A percentile compares a stretch with the other conserved stretches of the same genome.
Conservation (phyloP, 768 basidiomycete genomes). For the Rhodotorula paludigena region DNA sequence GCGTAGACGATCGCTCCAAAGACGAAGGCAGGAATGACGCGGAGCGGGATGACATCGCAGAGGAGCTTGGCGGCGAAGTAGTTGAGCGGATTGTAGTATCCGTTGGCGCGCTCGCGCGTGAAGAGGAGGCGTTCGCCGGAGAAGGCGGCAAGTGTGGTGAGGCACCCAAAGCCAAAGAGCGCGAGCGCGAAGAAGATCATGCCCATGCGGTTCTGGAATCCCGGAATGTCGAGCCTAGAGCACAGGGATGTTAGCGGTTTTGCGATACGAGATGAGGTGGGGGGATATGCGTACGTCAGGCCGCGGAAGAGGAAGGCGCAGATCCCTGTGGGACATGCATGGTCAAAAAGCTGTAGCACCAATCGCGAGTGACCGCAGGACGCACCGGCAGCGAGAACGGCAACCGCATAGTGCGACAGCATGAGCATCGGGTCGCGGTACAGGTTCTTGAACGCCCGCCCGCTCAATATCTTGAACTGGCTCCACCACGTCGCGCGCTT, state of each 20-base stretch:
- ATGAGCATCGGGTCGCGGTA: constrained; percentile 90
- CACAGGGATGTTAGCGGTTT: not conserved
- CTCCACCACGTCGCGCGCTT: constrained; percentile 77
- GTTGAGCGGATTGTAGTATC: constrained; percentile 93
- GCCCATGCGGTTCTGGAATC: constrained; percentile 90
- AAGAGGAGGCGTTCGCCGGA: constrained; percentile 93
- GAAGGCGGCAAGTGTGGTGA: constrained; percentile 88
- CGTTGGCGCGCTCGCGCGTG: constrained; percentile 96
- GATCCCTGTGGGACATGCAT: constrained; percentile 56
- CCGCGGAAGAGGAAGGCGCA: constrained; percentile 91
- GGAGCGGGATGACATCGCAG: constrained; percentile 90
- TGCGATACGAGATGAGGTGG: constrained; percentile 48
- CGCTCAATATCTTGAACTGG: constrained; percentile 90
- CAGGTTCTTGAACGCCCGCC: constrained; percentile 94
- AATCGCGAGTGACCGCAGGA: constrained; percentile 6
- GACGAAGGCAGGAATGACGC: constrained; percentile 88
- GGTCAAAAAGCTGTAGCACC: not conserved
- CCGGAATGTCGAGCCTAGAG: constrained; percentile 78
- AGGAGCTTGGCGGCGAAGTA: constrained; percentile 97
- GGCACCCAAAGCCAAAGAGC: constrained; percentile 91
- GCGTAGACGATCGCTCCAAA: constrained; percentile 95
- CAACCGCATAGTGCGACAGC: constrained; percentile 80
- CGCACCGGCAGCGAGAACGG: constrained; percentile 77
- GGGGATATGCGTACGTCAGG: constrained; percentile 53
- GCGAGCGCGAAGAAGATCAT: constrained; percentile 98